Base-by-base conservation (phyloP, 441 rosid genomes). In the Euphorbia celastroides region DNA sequence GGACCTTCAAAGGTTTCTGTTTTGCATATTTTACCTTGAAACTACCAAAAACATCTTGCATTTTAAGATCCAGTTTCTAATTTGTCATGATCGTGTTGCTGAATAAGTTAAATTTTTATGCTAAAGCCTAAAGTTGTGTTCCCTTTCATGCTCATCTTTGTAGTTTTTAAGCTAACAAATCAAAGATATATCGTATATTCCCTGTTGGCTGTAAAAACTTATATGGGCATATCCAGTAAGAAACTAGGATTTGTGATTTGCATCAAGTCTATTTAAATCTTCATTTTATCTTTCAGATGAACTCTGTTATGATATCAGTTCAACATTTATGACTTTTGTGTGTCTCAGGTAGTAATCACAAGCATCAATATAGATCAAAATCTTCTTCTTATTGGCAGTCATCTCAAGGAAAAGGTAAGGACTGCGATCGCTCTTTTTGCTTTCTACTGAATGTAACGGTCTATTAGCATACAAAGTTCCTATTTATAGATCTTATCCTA, bases 331-430 rank as follows among this genome's bases (percentile, higher is more conserved):
- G 27, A 58, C 56, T 60, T 73, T 54, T 69, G 61, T 69, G 44
- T 17, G 36, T 81, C 60, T 77, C 90, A 95, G 99, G 97, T 95
- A 74, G 92, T 92, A 69, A 85, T 95, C 68, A 95, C 99, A 73
- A 90, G 99, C 87, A 92, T 95, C 60, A 86, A 78, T 65, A 78
- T 90, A 67, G 81, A 88, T 58, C 96, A 93, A 57, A 79, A 72
- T 81, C 90, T 95, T 77, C 81, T 85, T 55, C 89, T 95, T 66
- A 85, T 95, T 65, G 98, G 99, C 70, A 95, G 98, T 74, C 83
- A 95, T 78, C 86, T 83, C 75, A 95, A 90, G 84, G 88, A 81
- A 70, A 95, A 92, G 90, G 99, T 94, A 26, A n/a, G 54, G 77
- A 27, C 68, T 27, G 16, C 13, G 8, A 30, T 63, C 20, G 28